These are phyloP conservation scores for Aspergillus sp. DNA, from an alignment of 2,329 filamentous ascomycete species.

Conservation along the genomic window DNA sequence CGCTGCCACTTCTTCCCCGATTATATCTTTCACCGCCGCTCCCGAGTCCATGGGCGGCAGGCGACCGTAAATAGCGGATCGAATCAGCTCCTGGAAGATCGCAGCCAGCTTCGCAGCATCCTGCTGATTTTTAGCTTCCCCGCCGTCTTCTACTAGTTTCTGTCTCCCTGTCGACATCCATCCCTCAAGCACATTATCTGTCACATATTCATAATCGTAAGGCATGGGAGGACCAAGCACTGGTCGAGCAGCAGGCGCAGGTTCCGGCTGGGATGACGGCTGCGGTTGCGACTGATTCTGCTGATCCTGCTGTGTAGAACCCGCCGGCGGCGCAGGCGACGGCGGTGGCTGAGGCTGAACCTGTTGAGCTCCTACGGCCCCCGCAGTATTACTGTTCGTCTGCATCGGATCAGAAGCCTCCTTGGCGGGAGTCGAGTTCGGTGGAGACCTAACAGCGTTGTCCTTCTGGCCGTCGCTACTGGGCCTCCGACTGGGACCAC, in stretches of 20 bases:
- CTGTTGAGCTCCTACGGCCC: slow-evolving; percentile 8
- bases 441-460: slow-evolving; percentile 23
- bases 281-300: slow-evolving; percentile 13
- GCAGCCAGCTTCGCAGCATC: slow-evolving; percentile 61
- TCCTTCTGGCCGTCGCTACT: slow-evolving; percentile 26
- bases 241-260: slow-evolving; percentile 10
- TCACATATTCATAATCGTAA: slow-evolving; percentile 70
- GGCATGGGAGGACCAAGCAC: slow-evolving; percentile 20
- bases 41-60: slow-evolving; percentile 64
- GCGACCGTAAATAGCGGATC: slow-evolving; percentile 61
- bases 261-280: slow-evolving; percentile 11
- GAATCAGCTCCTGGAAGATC: slow-evolving; percentile 78
- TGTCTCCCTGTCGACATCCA: slow-evolving; percentile 64
- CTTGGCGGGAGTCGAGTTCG: slow-evolving; percentile 18
- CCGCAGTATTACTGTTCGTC: slow-evolving; percentile 19
- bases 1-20: slow-evolving; percentile 47
- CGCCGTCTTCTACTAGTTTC: slow-evolving; percentile 57
- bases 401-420: slow-evolving; percentile 22
- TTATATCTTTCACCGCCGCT: slow-evolving; percentile 62
- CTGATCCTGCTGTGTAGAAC: background rate
- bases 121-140: slow-evolving; percentile 57
- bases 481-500: slow-evolving; percentile 25
- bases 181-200: slow-evolving; percentile 55
- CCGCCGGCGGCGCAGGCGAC: slow-evolving; percentile 8
- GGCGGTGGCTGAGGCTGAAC: slow-evolving; percentile 15